Evolutionary conservation across 495 filamentous ascomycete species (phyloP).

Genomic region (Hypoxylon subgilvum): DNA sequence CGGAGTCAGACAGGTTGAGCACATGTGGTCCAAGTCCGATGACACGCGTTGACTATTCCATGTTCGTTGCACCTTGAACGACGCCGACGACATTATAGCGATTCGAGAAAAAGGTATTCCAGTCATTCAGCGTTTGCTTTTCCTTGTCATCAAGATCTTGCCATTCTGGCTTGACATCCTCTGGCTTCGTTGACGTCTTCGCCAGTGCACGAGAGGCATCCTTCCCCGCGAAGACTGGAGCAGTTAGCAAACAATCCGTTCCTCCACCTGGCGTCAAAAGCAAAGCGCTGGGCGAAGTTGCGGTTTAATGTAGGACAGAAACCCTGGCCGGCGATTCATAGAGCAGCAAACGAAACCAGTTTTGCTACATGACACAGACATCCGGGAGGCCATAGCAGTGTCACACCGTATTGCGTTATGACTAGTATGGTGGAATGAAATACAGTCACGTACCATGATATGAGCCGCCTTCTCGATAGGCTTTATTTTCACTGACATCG

Average conservation of each 20-base stretch:
- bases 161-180: conserved; percentile 86
- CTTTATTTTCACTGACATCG: conserved; percentile 84
- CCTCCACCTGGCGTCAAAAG: not conserved
- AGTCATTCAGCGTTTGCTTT: conserved; percentile 83
- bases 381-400: not conserved
- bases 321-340: not conserved
- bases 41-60: conserved; percentile 33
- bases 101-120: conserved; percentile 95
- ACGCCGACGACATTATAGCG: conserved; percentile 91
- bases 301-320: conserved; percentile 22
- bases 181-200: conserved; percentile 81
- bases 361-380: not conserved
- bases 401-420: not conserved
- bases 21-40: not conserved
- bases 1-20: too few relatives aligned
- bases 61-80: conserved; percentile 66
- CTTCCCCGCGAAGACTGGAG: conserved; percentile 88
- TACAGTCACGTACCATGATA: conserved; percentile 72
- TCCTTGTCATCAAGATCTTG: conserved; percentile 84
- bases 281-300: conserved; percentile 3
- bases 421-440: conserved; percentile 4
- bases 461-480: conserved; percentile 80
- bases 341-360: conserved; percentile 18
- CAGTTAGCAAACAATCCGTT: conserved; percentile 29
- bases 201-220: conserved; percentile 90